Evolutionary conservation across 2,329 filamentous ascomycete genomes (phyloP), one percentile per base, ranked within the genome.

Genomic region (Aspergillus sergii): DNA sequence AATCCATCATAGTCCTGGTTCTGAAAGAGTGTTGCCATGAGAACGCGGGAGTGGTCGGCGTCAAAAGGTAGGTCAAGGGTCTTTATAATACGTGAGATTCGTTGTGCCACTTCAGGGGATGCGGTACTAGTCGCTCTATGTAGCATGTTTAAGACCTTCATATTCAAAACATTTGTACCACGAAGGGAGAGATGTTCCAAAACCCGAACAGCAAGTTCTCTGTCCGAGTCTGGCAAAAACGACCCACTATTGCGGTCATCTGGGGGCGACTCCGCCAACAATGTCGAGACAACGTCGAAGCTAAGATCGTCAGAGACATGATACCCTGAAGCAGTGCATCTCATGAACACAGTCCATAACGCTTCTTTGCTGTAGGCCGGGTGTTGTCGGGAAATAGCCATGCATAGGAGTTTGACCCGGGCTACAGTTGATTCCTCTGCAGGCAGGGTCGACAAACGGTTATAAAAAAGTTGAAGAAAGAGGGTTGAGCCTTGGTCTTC

Each of bases 1-100:
- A 91, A 87, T 7, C 79, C 78, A 19, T 82, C 73, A 82, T 86
- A 89, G 66, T 87, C 78, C 21, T 73, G 70, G 63, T 80, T 80
- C 23, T 68, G 66, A 6, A 85, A 76, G 26, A 73, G 66, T 5
- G 74, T 69, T 6, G 72, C 62, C 69, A 78, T 75, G 7, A 80
- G 69, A 16, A 59, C 62, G 41, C 73, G 72, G 12, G 72, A 73
- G 19, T 75, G 63, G 4, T 68, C 60, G 11, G 71, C 65, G 21
- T 75, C 67, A 58, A 78, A 76, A 26, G 70, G 65, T 28, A 75
- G 58, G 21, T 75, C 62, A 5, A 73, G 66, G 16, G 67, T 71
- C 34, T 70, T 69, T 43, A 76, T 73, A 41, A 75, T 69, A 59
- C 70, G 75, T 11, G 71, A 66, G 12, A 78, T 59, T 6, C 65